phyloP scores from a whole-genome alignment of 164 flowering plant species.

The Paratinospora sagittata region DNA sequence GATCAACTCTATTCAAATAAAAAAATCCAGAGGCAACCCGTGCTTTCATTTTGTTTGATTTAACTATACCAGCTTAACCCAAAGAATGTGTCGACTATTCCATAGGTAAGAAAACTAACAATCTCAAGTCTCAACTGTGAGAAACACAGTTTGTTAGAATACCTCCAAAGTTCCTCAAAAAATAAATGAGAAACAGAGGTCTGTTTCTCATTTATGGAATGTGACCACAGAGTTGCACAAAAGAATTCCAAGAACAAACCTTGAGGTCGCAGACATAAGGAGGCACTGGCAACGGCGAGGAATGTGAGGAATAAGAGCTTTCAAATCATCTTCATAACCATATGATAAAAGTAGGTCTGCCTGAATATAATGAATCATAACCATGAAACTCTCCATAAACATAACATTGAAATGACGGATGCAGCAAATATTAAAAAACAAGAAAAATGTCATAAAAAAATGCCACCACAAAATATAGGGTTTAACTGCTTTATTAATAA shows the following conservation, averaged over 20 bases:
- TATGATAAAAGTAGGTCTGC: slow-evolving; percentile 91
- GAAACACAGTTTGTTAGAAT: too few relatives aligned
- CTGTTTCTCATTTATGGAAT: too few relatives aligned
- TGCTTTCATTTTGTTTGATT: too few relatives aligned
- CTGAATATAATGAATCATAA: slow-evolving; percentile 32
- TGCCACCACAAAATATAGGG: background rate
- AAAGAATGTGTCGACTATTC: too few relatives aligned
- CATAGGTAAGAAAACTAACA: too few relatives aligned
- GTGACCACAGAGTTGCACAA: background rate
- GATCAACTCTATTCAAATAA: too few relatives aligned
- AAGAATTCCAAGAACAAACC: slow-evolving; percentile 39
- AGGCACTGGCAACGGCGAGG: slow-evolving; percentile 92
- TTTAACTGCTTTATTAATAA: background rate
- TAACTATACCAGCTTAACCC: too few relatives aligned
- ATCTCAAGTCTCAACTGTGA: too few relatives aligned
- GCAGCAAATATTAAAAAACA: background rate
- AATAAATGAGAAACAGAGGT: background rate
- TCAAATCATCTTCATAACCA: slow-evolving; percentile 92
- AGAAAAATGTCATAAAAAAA: background rate
- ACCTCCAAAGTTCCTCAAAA: too few relatives aligned
- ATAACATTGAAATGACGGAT: background rate
- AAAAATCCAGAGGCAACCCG: too few relatives aligned
- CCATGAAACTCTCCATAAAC: background rate
- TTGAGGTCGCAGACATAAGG: slow-evolving; percentile 95
- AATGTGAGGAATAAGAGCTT: slow-evolving; percentile 59